phyloP scores from a whole-genome alignment of 345 rosid genomes.

The Excoecaria cochinchinensis region DNA sequence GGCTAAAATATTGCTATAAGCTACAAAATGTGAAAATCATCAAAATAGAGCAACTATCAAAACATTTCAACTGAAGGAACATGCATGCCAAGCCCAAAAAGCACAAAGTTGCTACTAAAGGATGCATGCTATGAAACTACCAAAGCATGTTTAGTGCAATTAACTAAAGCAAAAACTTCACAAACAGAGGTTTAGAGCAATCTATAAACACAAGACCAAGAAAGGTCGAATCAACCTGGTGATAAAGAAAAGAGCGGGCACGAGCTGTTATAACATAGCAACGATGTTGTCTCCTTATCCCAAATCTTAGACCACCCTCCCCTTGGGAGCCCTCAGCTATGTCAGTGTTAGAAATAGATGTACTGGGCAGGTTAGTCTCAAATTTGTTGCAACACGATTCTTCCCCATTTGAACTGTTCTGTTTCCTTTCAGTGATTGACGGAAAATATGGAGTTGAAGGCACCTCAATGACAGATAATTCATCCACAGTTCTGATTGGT shows the following conservation, averaged over 20 bases:
- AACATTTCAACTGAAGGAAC: too few species aligned
- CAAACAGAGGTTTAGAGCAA: neutral
- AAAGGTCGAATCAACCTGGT: constrained; percentile 56
- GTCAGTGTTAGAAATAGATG: constrained; percentile 23
- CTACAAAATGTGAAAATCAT: neutral
- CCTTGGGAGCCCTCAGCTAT: constrained; percentile 17
- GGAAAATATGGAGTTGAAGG: constrained; percentile 67
- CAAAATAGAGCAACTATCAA: neutral
- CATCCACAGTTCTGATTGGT: constrained; percentile 74
- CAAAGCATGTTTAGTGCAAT: neutral
- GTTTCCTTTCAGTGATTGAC: constrained; percentile 43
- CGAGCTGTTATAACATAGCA: constrained; percentile 74
- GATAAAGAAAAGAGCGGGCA: constrained; percentile 79
- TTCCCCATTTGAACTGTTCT: constrained; percentile 25
- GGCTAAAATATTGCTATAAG: neutral
- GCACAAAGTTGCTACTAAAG: neutral
- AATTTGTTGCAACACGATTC: constrained; percentile 32
- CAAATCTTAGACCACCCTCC: constrained; percentile 47
- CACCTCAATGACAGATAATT: constrained; percentile 65
- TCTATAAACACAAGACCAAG: neutral
- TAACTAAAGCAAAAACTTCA: neutral
- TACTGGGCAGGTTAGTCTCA: constrained; percentile 19
- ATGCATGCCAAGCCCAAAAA: neutral
- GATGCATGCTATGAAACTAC: neutral
- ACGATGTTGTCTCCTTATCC: constrained; percentile 58